Conservation (phyloP, 768 basidiomycete species). For the Amanita inopinata region DNA sequence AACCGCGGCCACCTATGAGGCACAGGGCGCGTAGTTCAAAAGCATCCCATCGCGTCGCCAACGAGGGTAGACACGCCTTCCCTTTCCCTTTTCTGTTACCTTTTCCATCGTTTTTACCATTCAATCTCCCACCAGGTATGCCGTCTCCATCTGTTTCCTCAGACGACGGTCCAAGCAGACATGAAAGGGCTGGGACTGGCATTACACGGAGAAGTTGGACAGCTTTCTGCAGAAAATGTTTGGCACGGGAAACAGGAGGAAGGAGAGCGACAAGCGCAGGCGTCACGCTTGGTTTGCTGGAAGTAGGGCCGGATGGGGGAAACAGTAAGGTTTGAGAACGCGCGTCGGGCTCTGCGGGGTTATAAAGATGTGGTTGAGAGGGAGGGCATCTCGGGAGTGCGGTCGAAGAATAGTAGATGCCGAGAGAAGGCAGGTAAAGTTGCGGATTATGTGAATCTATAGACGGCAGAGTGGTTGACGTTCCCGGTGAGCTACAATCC, state of each 20-base stretch:
- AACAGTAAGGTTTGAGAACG: slow-evolving; percentile 6
- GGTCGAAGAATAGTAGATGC: slow-evolving; percentile 21
- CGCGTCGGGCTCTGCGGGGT: too few species aligned
- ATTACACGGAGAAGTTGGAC: slow-evolving; percentile 17
- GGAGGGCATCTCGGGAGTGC: slow-evolving; percentile 13
- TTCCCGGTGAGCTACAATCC: slow-evolving; percentile 11
- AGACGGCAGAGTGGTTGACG: slow-evolving; percentile 4
- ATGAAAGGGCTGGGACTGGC: slow-evolving; percentile 17
- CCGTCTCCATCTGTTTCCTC: not conserved
- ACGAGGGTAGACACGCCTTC: not conserved
- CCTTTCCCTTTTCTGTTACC: slow-evolving; percentile 2
- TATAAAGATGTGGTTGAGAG: slow-evolving; percentile 2
- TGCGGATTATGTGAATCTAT: slow-evolving; percentile 9
- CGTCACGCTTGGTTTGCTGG: slow-evolving; percentile 20
- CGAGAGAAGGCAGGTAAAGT: slow-evolving; percentile 19
- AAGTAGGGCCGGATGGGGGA: not conserved
- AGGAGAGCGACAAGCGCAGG: slow-evolving; percentile 25
- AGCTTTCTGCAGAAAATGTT: slow-evolving; percentile 19
- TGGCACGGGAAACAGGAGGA: slow-evolving; percentile 20
- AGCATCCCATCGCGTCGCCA: slow-evolving; percentile 1
- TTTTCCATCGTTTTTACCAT: not conserved
- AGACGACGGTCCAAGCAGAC: not conserved
- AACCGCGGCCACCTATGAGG: slow-evolving; percentile 5
- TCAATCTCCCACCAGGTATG: not conserved
- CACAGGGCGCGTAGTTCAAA: slow-evolving; percentile 4